phyloP scores from a whole-genome alignment of 768 basidiomycete genomes.

The Lactarius quietus region DNA sequence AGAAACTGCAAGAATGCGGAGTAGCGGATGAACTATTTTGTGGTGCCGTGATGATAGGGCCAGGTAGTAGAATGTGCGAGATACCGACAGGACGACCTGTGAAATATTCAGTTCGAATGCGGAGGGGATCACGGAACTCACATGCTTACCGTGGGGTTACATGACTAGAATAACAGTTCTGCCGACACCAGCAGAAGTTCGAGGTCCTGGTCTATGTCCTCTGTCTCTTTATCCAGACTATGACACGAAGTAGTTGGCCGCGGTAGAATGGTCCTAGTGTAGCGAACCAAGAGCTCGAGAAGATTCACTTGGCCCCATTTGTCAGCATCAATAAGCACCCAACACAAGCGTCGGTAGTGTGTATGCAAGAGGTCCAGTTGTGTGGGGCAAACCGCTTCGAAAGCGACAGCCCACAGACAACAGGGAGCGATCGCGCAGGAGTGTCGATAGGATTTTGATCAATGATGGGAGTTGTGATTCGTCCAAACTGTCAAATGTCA shows the following conservation, averaged over 20 bases:
- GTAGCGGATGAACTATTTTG: conserved; percentile 65
- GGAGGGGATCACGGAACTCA: background rate
- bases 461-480: conserved; percentile 65
- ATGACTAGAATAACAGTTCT: conserved; percentile 77
- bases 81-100: conserved; percentile 77
- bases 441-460: conserved; percentile 59
- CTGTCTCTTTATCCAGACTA: conserved; percentile 35
- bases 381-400: conserved; percentile 82
- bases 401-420: conserved; percentile 88
- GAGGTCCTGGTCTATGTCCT: conserved; percentile 75
- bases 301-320: conserved; percentile 94
- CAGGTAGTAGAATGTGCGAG: conserved; percentile 70
- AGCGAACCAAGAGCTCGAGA: conserved; percentile 73
- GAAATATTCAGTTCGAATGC: background rate
- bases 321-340: conserved; percentile 83
- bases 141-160: conserved; percentile 76
- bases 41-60: conserved; percentile 52
- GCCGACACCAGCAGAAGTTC: conserved; percentile 66
- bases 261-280: conserved; percentile 80
- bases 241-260: conserved; percentile 45
- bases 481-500: conserved; percentile 58
- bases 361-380: conserved; percentile 83
- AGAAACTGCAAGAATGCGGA: conserved; percentile 66
- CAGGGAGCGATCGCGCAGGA: conserved; percentile 73
- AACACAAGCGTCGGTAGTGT: conserved; percentile 83